These are phyloP conservation scores for Fusarium falciforme DNA, from an alignment of 2,329 filamentous ascomycete species.

Conservation along the genomic window DNA sequence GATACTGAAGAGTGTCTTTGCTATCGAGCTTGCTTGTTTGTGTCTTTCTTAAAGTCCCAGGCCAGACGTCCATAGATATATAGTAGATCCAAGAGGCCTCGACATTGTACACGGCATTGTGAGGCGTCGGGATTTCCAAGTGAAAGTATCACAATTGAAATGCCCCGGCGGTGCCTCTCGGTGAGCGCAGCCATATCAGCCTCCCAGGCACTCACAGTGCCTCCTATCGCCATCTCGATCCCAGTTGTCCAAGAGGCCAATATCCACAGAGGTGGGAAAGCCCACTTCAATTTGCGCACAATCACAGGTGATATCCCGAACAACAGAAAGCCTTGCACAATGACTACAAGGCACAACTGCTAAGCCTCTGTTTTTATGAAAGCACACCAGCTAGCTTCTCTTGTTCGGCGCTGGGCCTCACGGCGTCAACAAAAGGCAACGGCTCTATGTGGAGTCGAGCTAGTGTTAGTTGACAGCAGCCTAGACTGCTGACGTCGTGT, in stretches of 20 bases:
- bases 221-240: neutral
- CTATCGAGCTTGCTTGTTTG: neutral
- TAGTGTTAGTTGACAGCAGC: neutral
- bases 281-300: neutral
- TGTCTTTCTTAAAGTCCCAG: neutral
- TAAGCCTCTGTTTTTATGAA: neutral
- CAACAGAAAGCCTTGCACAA: neutral
- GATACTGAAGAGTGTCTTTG: neutral
- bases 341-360: neutral
- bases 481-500: neutral
- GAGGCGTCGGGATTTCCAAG: neutral
- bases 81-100: neutral
- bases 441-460: neutral
- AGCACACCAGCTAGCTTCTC: neutral
- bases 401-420: neutral
- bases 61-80: neutral
- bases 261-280: neutral
- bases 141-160: neutral
- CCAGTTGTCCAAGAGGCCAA: neutral
- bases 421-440: neutral
- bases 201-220: conserved; percentile 4
- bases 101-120: neutral
- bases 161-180: neutral
- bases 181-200: neutral
- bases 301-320: neutral